These are phyloP conservation scores for Trichoderma pleuroti DNA, from an alignment of 2,329 filamentous ascomycete species.

Conservation along the genomic window DNA sequence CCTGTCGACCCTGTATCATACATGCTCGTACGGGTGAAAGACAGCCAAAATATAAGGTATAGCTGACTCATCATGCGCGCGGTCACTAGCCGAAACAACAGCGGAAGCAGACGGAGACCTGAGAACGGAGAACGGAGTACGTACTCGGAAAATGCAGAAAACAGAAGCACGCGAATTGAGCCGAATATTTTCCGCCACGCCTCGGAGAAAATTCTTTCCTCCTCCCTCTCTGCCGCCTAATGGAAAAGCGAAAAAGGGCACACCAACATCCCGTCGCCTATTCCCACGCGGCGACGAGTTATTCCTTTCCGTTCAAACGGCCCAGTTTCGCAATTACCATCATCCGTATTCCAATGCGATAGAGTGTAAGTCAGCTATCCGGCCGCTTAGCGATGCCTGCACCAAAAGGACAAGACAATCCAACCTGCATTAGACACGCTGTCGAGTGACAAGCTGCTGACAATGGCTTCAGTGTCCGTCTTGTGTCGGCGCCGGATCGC, in stretches of 20 bases:
- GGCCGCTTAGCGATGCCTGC: constrained; percentile 9
- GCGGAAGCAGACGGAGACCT: not conserved
- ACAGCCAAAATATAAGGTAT: no score
- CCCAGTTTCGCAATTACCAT: constrained; percentile 43
- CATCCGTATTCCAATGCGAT: constrained; percentile 33
- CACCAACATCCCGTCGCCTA: constrained; percentile 30
- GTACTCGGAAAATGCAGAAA: not conserved
- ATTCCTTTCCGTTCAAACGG: constrained; percentile 46
- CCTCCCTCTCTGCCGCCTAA: constrained; percentile 20
- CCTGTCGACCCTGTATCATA: not conserved
- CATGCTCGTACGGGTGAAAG: not conserved
- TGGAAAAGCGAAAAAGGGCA: constrained; percentile 27
- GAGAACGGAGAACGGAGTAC: not conserved
- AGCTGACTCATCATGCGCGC: not conserved
- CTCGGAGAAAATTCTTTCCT: constrained; percentile 37
- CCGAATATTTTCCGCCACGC: constrained; percentile 22
- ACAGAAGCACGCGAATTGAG: not conserved
- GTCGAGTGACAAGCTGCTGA: constrained; percentile 22
- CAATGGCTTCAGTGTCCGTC: constrained; percentile 22
- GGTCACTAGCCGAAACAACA: not conserved
- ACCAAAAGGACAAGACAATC: not conserved
- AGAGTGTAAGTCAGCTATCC: constrained; percentile 34
- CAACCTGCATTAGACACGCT: constrained; percentile 9
- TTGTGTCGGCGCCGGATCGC: constrained; percentile 15
- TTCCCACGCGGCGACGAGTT: constrained; percentile 38